Evolutionary conservation across 306 rosid species (phyloP).

Genomic region (Dryas alaskensis): DNA sequence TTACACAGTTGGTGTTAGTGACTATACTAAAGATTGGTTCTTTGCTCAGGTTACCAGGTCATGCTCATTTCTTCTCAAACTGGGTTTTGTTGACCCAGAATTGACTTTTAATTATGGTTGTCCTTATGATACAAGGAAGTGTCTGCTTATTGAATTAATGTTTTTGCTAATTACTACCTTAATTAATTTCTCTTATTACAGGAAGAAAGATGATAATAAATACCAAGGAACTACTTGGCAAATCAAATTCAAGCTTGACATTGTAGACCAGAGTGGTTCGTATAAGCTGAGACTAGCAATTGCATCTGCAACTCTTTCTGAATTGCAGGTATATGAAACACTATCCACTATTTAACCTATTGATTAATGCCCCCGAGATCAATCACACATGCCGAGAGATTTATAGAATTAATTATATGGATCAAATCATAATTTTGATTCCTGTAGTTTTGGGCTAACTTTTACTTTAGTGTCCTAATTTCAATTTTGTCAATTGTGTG

Average conservation of each 20-base stretch:
- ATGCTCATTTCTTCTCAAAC: neutral
- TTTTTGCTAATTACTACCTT: neutral
- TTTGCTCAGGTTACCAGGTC: constrained; percentile 56
- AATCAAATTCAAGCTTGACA: constrained; percentile 62
- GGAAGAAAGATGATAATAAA: constrained; percentile 61
- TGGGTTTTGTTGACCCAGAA: neutral
- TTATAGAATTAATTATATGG: too few species aligned
- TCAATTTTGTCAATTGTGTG: too few species aligned
- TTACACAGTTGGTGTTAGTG: constrained; percentile 41
- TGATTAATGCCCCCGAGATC: too few species aligned
- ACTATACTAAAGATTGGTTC: constrained; percentile 48
- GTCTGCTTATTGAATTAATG: neutral
- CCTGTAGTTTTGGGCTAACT: too few species aligned
- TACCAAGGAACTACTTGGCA: constrained; percentile 98
- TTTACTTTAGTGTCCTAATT: too few species aligned
- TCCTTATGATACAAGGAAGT: too few species aligned
- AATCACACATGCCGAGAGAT: too few species aligned
- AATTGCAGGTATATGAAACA: constrained; percentile 58
- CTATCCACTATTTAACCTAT: too few species aligned
- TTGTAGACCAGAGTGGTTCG: constrained; percentile 35
- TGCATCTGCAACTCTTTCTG: constrained; percentile 74
- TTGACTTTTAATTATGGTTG: neutral
- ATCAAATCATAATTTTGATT: too few species aligned
- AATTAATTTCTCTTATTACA: constrained; percentile 6
- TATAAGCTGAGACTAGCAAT: constrained; percentile 76